phyloP scores from a whole-genome alignment of 495 filamentous ascomycete species.

The Penicillium crystallinum region DNA sequence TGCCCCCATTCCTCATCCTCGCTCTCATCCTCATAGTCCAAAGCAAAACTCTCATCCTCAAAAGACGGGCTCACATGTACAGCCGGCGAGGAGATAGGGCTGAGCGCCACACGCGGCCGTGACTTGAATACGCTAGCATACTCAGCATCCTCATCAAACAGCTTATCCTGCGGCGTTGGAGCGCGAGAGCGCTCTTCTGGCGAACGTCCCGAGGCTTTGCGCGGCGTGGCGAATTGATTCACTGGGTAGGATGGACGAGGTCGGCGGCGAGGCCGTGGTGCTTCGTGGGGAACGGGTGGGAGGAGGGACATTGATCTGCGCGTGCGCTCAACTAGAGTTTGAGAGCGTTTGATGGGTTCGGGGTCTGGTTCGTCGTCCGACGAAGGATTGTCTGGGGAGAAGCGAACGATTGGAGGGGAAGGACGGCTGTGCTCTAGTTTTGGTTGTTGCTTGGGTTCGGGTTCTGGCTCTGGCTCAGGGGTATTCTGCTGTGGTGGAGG shows the following conservation, averaged over 20 bases:
- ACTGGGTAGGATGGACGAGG: constrained; percentile 52
- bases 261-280: constrained; percentile 26
- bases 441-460: constrained; percentile 1
- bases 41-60: constrained; percentile 28
- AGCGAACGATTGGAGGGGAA: constrained; percentile 14
- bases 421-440: constrained; percentile 2
- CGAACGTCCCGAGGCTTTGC: constrained; percentile 18
- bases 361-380: constrained; percentile 12
- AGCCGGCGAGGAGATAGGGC: constrained; percentile 61
- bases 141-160: constrained; percentile 64
- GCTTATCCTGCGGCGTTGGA: constrained; percentile 51
- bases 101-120: constrained; percentile 69
- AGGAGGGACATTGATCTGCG: constrained; percentile 72
- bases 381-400: constrained; percentile 12
- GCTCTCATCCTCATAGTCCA: constrained; percentile 17
- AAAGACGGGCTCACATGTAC: constrained; percentile 34
- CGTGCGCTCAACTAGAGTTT: constrained; percentile 64
- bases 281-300: constrained; percentile 27
- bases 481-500: background rate
- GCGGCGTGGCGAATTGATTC: constrained; percentile 59
- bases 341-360: constrained; percentile 24
- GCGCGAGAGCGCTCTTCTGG: constrained; percentile 22
- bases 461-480: background rate
- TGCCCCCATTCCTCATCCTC: constrained; percentile 12
- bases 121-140: constrained; percentile 86